Evolutionary conservation across 176 grass and related monocot species (phyloP).

Genomic region (Zoysia pacifica): DNA sequence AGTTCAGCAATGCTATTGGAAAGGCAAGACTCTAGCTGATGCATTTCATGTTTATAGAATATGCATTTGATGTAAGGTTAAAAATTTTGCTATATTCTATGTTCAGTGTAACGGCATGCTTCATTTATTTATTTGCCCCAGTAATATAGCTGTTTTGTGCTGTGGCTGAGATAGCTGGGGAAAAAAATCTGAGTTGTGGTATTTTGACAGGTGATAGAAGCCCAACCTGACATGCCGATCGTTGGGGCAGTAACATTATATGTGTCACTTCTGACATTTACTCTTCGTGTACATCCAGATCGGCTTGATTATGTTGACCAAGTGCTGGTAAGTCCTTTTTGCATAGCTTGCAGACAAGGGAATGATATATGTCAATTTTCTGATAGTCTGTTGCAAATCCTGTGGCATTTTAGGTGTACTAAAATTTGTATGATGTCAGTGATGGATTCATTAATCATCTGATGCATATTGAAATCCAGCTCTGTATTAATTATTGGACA

Average conservation of each 20-base stretch:
- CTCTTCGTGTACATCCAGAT: slow-evolving; percentile 96
- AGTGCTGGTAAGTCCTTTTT: slow-evolving; percentile 76
- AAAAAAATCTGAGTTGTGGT: slow-evolving; percentile 10
- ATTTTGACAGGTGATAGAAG: slow-evolving; percentile 88
- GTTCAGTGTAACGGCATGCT: neutral
- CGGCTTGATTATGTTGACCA: slow-evolving; percentile 99
- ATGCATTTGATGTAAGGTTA: slow-evolving; percentile 8
- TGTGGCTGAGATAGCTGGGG: slow-evolving; percentile 27
- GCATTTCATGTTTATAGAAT: neutral
- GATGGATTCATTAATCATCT: neutral
- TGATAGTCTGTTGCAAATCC: slow-evolving; percentile 6
- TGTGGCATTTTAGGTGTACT: neutral
- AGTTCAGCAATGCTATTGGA: slow-evolving; percentile 94
- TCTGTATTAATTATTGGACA: slow-evolving; percentile 53
- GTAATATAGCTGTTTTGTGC: slow-evolving; percentile 4
- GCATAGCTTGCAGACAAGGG: neutral
- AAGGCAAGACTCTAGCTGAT: slow-evolving; percentile 56
- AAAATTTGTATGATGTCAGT: neutral
- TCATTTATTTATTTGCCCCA: slow-evolving; percentile 8
- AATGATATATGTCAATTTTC: neutral
- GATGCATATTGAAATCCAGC: slow-evolving; percentile 19
- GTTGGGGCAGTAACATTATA: slow-evolving; percentile 95
- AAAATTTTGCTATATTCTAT: neutral
- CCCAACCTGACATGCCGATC: slow-evolving; percentile 93
- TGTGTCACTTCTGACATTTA: slow-evolving; percentile 96